Evolutionary conservation across 148 eudicot species (phyloP).

Genomic region (Persicaria maculosa): DNA sequence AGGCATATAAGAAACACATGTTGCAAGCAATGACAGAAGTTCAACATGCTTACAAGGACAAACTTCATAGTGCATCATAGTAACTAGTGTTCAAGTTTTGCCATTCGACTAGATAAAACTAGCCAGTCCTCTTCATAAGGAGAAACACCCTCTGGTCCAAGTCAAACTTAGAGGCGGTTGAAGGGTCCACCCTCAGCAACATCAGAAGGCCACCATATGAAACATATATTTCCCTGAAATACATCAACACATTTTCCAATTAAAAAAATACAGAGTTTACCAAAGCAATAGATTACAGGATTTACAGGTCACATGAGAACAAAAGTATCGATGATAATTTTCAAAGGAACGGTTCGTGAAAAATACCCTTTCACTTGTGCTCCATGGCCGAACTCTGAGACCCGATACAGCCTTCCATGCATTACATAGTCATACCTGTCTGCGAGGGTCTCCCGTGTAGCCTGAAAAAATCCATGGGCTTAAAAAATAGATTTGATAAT

Average conservation of each 20-base stretch:
- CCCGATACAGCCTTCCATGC: constrained; percentile 80
- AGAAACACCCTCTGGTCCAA: constrained; percentile 83
- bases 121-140: constrained; percentile 66
- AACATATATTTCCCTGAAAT: constrained; percentile 63
- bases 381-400: constrained; percentile 47
- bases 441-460: constrained; percentile 65
- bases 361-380: constrained; percentile 56
- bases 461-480: constrained; percentile 34
- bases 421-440: constrained; percentile 89
- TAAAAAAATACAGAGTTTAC: not conserved
- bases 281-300: not conserved
- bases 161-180: constrained; percentile 58
- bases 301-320: not conserved
- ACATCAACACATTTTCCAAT: not conserved
- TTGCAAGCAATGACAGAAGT: no score
- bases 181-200: constrained; percentile 72
- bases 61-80: not conserved
- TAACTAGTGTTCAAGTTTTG: not conserved
- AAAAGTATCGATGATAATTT: not conserved
- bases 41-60: not conserved
- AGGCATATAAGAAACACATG: no score
- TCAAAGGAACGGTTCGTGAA: not conserved
- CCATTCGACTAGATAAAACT: constrained; percentile 8
- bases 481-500: not conserved
- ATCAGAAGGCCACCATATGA: constrained; percentile 88